phyloP scores from a whole-genome alignment of 352 stramenopile species.

The Phytophthora lateralis region DNA sequence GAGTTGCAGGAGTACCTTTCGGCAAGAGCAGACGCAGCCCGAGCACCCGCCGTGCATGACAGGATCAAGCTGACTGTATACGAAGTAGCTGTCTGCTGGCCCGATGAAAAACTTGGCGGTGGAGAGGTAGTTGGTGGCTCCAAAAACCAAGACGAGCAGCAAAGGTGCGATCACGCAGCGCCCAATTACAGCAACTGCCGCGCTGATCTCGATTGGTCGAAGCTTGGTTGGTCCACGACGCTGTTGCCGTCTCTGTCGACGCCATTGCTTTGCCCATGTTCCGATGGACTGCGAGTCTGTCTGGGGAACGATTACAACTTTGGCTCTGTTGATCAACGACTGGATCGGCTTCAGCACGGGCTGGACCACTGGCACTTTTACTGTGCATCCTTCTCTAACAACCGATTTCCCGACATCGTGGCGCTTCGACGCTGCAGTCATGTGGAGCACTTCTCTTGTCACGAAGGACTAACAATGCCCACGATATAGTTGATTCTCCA shows the following conservation, averaged over 20 bases:
- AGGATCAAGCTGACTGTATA: constrained; percentile 9
- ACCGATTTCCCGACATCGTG: neutral
- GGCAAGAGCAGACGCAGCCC: constrained; percentile 7
- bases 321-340: constrained; percentile 5
- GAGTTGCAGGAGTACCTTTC: constrained; percentile 14
- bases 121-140: constrained; percentile 11
- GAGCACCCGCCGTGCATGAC: constrained; percentile 13
- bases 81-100: constrained; percentile 13
- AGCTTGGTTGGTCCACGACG: constrained; percentile 4
- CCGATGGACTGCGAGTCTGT: neutral
- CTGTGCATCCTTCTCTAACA: constrained; percentile 6
- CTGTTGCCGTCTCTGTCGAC: neutral
- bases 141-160: constrained; percentile 6
- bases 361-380: neutral
- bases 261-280: constrained; percentile 8
- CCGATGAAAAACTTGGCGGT: constrained; percentile 12
- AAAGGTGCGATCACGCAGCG: constrained; percentile 13
- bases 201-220: constrained; percentile 14
- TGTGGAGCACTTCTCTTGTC: constrained; percentile 1
- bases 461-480: neutral
- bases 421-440: neutral
- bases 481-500: neutral
- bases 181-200: constrained; percentile 7
- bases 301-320: constrained; percentile 1
- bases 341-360: neutral